Conservation (phyloP, 164 flowering plant species). For the Vitis rotundifolia region DNA sequence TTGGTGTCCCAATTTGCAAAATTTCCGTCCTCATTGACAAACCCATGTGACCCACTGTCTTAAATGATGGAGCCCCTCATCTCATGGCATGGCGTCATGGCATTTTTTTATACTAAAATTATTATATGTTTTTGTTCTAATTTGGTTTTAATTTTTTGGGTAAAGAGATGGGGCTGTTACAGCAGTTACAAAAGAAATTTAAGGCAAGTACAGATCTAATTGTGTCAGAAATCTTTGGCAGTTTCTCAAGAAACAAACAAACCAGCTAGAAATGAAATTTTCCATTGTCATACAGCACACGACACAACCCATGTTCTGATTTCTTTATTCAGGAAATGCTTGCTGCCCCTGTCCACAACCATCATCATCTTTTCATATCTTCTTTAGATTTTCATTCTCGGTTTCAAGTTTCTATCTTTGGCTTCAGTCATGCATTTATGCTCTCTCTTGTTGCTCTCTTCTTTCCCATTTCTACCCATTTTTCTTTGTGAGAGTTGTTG, state of each 20-base stretch:
- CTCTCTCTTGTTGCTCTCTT: neutral
- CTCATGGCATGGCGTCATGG: slow-evolving; percentile 7
- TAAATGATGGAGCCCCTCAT: slow-evolving; percentile 28
- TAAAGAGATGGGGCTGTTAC: neutral
- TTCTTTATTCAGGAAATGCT: too few species aligned
- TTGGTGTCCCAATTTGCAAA: too few species aligned
- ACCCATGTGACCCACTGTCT: slow-evolving; percentile 40
- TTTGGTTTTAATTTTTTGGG: too few species aligned
- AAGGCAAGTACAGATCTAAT: slow-evolving; percentile 3
- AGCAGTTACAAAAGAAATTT: neutral
- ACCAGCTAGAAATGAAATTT: slow-evolving; percentile 6
- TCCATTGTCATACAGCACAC: slow-evolving; percentile 12
- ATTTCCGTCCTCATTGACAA: slow-evolving; percentile 11
- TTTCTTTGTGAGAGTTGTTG: neutral
- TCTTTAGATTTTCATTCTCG: neutral
- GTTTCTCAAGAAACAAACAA: slow-evolving; percentile 9
- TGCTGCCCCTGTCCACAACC: neutral
- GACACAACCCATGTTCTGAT: slow-evolving; percentile 24
- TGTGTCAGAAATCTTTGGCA: slow-evolving; percentile 20
- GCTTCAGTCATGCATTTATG: too few species aligned
- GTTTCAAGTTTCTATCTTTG: neutral
- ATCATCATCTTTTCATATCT: neutral
- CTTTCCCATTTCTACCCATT: neutral
- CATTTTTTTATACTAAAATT: too few species aligned
- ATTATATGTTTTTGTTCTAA: too few species aligned